Percentiles rank a stretch among this genome's conserved stretches.
Conservation (phyloP, 108 stramenopile genomes). For the Poteriospumella lacustris region DNA sequence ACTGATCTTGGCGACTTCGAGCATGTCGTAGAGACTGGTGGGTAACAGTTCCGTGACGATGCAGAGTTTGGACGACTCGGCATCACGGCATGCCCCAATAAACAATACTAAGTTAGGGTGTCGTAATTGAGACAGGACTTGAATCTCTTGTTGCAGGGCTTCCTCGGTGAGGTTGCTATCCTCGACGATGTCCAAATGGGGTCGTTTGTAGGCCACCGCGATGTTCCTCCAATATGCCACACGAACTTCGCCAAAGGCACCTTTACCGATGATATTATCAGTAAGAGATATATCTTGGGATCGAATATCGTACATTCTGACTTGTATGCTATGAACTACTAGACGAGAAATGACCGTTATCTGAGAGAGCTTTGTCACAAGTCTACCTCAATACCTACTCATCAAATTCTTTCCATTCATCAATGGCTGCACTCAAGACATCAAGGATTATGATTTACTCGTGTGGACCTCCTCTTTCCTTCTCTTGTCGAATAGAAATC, state of each 20-base stretch:
- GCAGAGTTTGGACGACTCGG: slow-evolving; percentile 33
- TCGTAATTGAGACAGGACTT: slow-evolving; percentile 32
- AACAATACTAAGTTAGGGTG: slow-evolving; percentile 55
- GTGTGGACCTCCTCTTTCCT: too few species aligned
- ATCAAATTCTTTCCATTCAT: too few species aligned
- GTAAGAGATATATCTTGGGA: too few species aligned
- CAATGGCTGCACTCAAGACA: too few species aligned
- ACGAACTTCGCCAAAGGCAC: slow-evolving; percentile 22
- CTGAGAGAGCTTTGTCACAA: too few species aligned
- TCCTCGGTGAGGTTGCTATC: not conserved
- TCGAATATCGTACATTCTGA: too few species aligned
- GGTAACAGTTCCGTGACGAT: slow-evolving; percentile 46
- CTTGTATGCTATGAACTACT: too few species aligned
- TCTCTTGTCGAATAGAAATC: too few species aligned
- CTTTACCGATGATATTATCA: slow-evolving; percentile 10
- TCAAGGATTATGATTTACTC: too few species aligned
- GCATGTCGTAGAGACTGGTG: slow-evolving; percentile 41
- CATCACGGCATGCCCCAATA: slow-evolving; percentile 43
- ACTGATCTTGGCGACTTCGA: slow-evolving; percentile 30
- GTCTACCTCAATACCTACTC: too few species aligned
- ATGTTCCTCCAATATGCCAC: slow-evolving; percentile 13
- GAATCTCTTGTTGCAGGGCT: slow-evolving; percentile 29
- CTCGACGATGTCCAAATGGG: not conserved
- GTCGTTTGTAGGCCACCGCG: not conserved
- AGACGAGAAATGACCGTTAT: too few species aligned